A percentile compares a stretch with the other conserved stretches of the same genome.
These are phyloP conservation scores for Phoma herbarum DNA, from an alignment of 2,329 filamentous ascomycete species.

Conservation along the genomic window DNA sequence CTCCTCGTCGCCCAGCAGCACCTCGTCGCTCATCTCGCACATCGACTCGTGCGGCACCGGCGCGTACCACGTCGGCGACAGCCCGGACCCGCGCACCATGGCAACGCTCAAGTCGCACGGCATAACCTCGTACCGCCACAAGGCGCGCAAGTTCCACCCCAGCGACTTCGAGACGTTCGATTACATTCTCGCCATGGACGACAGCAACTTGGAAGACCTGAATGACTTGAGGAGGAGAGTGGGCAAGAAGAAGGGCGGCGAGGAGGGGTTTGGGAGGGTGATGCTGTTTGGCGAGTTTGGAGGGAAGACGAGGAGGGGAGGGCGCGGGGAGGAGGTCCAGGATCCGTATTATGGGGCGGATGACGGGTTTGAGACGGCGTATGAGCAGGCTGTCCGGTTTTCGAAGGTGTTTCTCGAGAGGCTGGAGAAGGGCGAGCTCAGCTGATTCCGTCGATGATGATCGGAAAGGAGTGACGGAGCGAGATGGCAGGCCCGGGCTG, in stretches of 20 bases:
- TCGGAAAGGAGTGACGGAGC: background rate
- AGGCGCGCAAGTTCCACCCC: constrained; percentile 74
- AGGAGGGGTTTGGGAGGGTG: constrained; percentile 61
- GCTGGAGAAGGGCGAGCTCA: constrained; percentile 54
- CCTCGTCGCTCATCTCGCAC: constrained; percentile 64
- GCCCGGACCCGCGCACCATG: constrained; percentile 85
- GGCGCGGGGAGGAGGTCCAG: constrained; percentile 72
- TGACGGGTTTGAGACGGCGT: constrained; percentile 85
- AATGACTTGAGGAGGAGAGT: constrained; percentile 63
- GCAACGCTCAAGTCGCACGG: constrained; percentile 76
- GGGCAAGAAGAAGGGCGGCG: constrained; percentile 51
- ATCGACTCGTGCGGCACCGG: constrained; percentile 93
- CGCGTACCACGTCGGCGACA: constrained; percentile 81
- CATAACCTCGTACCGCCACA: constrained; percentile 79
- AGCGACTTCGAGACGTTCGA: constrained; percentile 86
- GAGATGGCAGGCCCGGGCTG: background rate
- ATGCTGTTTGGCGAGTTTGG: constrained; percentile 89
- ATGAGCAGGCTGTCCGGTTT: constrained; percentile 81
- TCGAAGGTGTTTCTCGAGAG: constrained; percentile 77
- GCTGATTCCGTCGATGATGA: background rate
- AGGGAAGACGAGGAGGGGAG: constrained; percentile 53
- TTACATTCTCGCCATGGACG: constrained; percentile 96
- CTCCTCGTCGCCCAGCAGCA: constrained; percentile 60
- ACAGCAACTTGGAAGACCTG: constrained; percentile 78
- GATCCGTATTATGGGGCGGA: constrained; percentile 94